Evolutionary conservation across 208 protist species (phyloP), one percentile per base, ranked within the genome.

Genomic region (Leishmania gerbilli): DNA sequence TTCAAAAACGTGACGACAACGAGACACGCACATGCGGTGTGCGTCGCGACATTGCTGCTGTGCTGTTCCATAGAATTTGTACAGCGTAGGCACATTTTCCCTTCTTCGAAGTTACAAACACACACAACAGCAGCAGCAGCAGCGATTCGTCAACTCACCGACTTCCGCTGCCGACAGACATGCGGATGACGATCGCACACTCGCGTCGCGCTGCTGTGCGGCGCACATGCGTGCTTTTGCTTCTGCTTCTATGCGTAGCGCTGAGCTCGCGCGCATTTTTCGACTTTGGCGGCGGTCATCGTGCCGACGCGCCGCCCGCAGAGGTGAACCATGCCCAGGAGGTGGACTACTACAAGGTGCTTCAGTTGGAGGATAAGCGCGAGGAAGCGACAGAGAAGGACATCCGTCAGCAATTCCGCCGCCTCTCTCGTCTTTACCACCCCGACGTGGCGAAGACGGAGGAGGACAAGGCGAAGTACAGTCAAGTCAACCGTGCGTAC

Each of bases 401-500:
- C n/a, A 95, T 98, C 79, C 93, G 92, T n/a, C 85, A 89, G 60
- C 79, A 83, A 65, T 98, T 88, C 69, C 90, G 94, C 56, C 84
- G 83, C 65, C 90, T 98, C 56, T 96, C 93, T 31, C 82, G 89
- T 42, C 81, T 88, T 64, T 90, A 95, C 79, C 94, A 98, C 89
- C 93, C 95, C 45, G 96, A 98, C 80, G 88, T 97, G n/a, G 79
- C 88, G 17, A 87, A 74, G 69, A 87, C 58, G 9, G 89, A 88
- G 24, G 90, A 90, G 58, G 88, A 92, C 37, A 90, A 87, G 68
- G 81, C 86, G 21, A 89, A 87, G 86, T 98, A 94, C 88, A 79
- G 74, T 37, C 79, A 91, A 37, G 93, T 99, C 34, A 92, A 92
- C 51, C 90, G 92, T 64, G 96, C 97, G 27, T 97, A 99, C 86